Percentiles rank a stretch among this genome's conserved stretches.
Evolutionary conservation across 1,139 yeast genomes (phyloP).

Genomic region (Hanseniaspora sp.): DNA sequence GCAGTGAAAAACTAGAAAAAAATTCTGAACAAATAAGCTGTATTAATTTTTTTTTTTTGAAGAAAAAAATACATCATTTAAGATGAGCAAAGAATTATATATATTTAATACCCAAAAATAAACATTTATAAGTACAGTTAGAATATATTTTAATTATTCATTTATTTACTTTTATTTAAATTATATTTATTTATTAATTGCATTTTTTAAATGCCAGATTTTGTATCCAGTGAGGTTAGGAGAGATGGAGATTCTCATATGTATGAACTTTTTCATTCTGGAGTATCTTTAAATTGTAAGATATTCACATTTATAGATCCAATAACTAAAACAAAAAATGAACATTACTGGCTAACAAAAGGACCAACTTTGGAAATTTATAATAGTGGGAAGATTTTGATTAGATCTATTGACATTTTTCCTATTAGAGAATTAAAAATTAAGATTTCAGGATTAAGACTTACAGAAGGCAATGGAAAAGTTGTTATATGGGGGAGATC

Average conservation of each 20-base stretch:
- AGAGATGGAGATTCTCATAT: not conserved
- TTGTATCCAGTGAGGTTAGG: not conserved
- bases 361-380: not conserved
- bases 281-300: not conserved
- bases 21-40: no score
- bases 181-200: not conserved
- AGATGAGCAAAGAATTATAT: no score
- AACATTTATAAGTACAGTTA: no score
- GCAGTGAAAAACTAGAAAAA: no score
- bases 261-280: not conserved
- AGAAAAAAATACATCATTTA: no score
- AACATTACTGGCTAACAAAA: not conserved
- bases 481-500: conserved; percentile 1
- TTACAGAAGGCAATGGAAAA: not conserved
- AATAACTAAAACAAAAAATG: not conserved
- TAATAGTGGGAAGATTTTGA: not conserved
- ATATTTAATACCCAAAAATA: no score
- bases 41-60: no score
- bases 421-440: not conserved
- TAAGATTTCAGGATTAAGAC: not conserved
- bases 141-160: no score
- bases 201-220: not conserved
- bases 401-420: not conserved
- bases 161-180: no score
- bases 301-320: not conserved